These are phyloP conservation scores for Luffa aegyptiaca DNA, from an alignment of 306 rosid genomes.

Conservation along the genomic window DNA sequence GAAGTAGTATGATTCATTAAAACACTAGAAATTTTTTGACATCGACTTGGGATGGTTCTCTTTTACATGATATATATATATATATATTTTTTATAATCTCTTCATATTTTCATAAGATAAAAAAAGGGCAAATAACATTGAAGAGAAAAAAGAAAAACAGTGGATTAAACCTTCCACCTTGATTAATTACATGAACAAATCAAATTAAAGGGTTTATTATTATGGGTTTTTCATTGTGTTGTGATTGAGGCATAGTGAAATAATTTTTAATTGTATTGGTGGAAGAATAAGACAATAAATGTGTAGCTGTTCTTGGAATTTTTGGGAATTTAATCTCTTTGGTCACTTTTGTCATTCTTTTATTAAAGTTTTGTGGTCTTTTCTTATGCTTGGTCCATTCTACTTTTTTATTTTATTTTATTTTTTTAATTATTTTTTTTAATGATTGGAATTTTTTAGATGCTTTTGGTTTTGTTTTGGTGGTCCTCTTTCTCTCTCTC, in stretches of 20 bases:
- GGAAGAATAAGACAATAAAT: slow-evolving; percentile 7
- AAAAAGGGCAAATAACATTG: too few relatives aligned
- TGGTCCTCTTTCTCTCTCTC: slow-evolving; percentile 1
- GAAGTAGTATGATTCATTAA: not conserved
- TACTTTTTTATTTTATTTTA: slow-evolving; percentile 1
- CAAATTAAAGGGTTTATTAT: not conserved
- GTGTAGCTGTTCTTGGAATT: not conserved
- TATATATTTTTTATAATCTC: too few relatives aligned
- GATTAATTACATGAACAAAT: too few relatives aligned
- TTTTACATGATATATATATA: too few relatives aligned
- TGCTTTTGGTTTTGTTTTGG: not conserved
- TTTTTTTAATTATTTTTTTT: not conserved
- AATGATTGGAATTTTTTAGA: not conserved
- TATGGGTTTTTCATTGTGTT: not conserved
- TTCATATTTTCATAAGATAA: too few relatives aligned
- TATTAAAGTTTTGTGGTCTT: slow-evolving; percentile 27
- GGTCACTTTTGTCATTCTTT: slow-evolving; percentile 43
- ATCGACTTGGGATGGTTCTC: too few relatives aligned
- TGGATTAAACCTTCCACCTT: too few relatives aligned
- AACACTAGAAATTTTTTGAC: too few relatives aligned
- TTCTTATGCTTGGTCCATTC: slow-evolving; percentile 42
- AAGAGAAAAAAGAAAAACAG: too few relatives aligned
- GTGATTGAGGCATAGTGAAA: not conserved
- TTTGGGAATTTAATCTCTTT: slow-evolving; percentile 18
- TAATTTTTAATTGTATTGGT: not conserved